These are phyloP conservation scores for Aspergillus transmontanensis DNA, from an alignment of 2,329 filamentous ascomycete species.

Conservation along the genomic window DNA sequence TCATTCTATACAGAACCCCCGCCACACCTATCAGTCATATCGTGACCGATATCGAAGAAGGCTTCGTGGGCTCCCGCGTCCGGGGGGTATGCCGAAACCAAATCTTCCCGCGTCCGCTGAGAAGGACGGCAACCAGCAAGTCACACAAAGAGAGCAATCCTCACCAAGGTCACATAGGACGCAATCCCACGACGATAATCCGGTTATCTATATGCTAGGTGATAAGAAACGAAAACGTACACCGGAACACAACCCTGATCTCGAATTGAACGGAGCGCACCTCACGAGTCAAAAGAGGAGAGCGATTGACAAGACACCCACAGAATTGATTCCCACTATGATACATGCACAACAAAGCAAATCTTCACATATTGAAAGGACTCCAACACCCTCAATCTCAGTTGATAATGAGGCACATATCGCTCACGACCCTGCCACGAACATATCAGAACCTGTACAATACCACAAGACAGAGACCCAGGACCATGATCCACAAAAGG, in stretches of 20 bases:
- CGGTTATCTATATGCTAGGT: background rate
- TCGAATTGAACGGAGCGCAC: background rate
- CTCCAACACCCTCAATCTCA: background rate
- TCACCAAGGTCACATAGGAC: slow-evolving; percentile 10
- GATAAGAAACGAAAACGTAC: slow-evolving; percentile 28
- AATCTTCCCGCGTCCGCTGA: background rate
- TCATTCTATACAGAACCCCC: slow-evolving; percentile 36
- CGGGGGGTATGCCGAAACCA: slow-evolving; percentile 28
- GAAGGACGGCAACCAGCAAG: slow-evolving; percentile 8
- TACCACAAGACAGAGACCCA: background rate
- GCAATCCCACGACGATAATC: background rate
- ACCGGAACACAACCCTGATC: slow-evolving; percentile 6
- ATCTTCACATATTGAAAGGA: background rate
- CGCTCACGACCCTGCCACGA: background rate
- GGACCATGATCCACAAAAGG: slow-evolving; percentile 11
- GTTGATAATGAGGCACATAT: background rate
- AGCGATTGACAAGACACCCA: background rate
- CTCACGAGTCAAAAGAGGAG: slow-evolving; percentile 11
- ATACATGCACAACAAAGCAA: background rate
- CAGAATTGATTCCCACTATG: background rate
- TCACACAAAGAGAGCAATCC: slow-evolving; percentile 4
- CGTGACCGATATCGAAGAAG: slow-evolving; percentile 50
- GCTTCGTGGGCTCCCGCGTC: slow-evolving; percentile 39
- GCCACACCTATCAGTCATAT: slow-evolving; percentile 53
- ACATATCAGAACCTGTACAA: background rate